A percentile compares a stretch with the other conserved stretches of the same genome.
These are phyloP conservation scores for Pythium sukuiense DNA, from an alignment of 352 stramenopile species.

Conservation along the genomic window DNA sequence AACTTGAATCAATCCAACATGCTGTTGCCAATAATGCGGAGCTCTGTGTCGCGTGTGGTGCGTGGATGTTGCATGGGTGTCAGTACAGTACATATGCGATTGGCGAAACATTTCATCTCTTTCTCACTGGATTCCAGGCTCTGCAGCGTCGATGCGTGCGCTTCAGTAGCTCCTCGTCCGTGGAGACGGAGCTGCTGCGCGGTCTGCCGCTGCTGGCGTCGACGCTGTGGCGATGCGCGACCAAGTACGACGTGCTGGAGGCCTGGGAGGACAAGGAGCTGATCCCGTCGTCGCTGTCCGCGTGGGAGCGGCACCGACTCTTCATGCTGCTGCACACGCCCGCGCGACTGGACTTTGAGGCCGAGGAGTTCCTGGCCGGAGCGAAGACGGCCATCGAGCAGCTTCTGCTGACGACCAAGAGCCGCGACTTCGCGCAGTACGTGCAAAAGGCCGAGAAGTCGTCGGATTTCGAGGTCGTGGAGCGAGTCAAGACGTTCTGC, in stretches of 20 bases:
- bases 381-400: slow-evolving; percentile 22
- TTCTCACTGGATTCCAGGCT: background rate
- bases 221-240: slow-evolving; percentile 24
- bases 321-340: slow-evolving; percentile 25
- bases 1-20: background rate
- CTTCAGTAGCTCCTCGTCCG: background rate
- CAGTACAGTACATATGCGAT: background rate
- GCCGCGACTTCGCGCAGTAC: slow-evolving; percentile 23
- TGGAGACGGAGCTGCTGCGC: slow-evolving; percentile 7
- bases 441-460: background rate
- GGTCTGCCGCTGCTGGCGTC: slow-evolving; percentile 20
- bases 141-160: background rate
- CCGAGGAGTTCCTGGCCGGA: slow-evolving; percentile 20
- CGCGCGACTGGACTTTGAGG: slow-evolving; percentile 19
- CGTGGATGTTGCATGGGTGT: background rate
- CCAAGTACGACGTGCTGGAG: slow-evolving; percentile 11
- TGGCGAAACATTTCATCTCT: background rate
- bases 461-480: background rate
- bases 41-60: background rate
- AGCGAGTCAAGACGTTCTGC: slow-evolving; percentile 13
- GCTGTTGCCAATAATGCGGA: background rate
- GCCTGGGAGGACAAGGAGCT: slow-evolving; percentile 20
- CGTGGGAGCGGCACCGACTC: slow-evolving; percentile 23
- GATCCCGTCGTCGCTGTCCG: slow-evolving; percentile 16
- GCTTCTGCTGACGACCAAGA: slow-evolving; percentile 20